These are phyloP conservation scores for Diutina siamensis DNA, from an alignment of 1,139 yeast species.

Conservation along the genomic window DNA sequence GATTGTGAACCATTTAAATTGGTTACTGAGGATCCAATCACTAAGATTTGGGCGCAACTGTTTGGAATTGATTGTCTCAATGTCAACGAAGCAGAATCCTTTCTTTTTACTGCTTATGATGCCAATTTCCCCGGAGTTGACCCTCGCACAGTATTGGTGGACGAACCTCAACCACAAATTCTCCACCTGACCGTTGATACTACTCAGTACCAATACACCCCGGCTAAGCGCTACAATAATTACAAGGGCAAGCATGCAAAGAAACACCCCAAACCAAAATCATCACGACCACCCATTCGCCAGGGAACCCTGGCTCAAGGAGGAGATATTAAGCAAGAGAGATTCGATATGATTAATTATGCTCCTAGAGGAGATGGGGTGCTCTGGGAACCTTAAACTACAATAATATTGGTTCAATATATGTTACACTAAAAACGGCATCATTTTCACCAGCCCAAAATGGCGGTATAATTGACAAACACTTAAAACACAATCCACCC, in stretches of 20 bases:
- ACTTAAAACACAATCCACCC: slow-evolving; percentile 4
- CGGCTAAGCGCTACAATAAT: background rate
- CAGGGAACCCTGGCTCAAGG: background rate
- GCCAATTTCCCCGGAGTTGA: slow-evolving; percentile 19
- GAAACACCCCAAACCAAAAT: background rate
- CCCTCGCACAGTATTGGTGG: slow-evolving; percentile 14
- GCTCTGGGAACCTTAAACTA: slow-evolving; percentile 27
- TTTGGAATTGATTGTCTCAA: slow-evolving; percentile 41
- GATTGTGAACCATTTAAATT: slow-evolving; percentile 27
- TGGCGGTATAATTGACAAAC: background rate
- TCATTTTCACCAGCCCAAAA: background rate
- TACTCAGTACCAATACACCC: slow-evolving; percentile 19
- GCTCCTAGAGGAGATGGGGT: slow-evolving; percentile 46
- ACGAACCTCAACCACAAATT: slow-evolving; percentile 14
- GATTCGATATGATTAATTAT: slow-evolving; percentile 33
- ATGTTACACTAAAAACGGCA: background rate
- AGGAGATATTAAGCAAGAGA: slow-evolving; percentile 15
- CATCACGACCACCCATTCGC: background rate
- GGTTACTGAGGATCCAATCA: slow-evolving; percentile 42
- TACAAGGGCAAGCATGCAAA: background rate
- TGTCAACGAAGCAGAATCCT: slow-evolving; percentile 41
- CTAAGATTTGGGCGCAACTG: slow-evolving; percentile 44
- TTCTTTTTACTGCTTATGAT: slow-evolving; percentile 28
- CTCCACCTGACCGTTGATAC: slow-evolving; percentile 30
- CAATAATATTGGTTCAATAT: background rate